phyloP scores from a whole-genome alignment of 306 rosid species.

The Fragaria nilgerrensis region DNA sequence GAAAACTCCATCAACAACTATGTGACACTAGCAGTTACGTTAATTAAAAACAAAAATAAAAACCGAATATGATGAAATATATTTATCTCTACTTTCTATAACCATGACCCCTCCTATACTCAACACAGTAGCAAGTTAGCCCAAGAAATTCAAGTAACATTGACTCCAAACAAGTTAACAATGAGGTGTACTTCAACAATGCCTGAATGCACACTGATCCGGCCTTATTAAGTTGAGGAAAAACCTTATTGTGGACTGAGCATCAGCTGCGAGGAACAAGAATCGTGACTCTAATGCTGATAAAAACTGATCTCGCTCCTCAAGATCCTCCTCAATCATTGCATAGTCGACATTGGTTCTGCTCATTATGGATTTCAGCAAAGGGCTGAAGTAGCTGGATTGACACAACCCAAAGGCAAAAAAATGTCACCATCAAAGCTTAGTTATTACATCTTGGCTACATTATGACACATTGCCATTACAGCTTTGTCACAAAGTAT shows the following conservation, averaged over 20 bases:
- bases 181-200: not conserved
- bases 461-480: not conserved
- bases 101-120: not conserved
- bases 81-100: not conserved
- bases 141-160: not conserved
- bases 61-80: not conserved
- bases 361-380: conserved; percentile 70
- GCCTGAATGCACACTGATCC: not conserved
- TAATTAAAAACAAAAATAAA: not conserved
- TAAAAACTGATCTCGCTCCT: conserved; percentile 65
- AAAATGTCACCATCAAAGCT: conserved; percentile 9
- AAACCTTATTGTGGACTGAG: conserved; percentile 81
- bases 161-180: conserved; percentile 5
- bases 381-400: conserved; percentile 93
- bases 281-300: conserved; percentile 75
- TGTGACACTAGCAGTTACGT: not conserved
- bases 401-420: conserved; percentile 4
- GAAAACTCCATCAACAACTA: not conserved
- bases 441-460: not conserved
- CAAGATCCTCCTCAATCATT: conserved; percentile 72
- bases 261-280: conserved; percentile 89
- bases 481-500: not conserved
- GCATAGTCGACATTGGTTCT: conserved; percentile 51
- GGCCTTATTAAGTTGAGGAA: not conserved
- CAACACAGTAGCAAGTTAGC: not conserved